Conservation (phyloP, 2,329 filamentous ascomycete genomes). For the Metarhizium anisopliae region DNA sequence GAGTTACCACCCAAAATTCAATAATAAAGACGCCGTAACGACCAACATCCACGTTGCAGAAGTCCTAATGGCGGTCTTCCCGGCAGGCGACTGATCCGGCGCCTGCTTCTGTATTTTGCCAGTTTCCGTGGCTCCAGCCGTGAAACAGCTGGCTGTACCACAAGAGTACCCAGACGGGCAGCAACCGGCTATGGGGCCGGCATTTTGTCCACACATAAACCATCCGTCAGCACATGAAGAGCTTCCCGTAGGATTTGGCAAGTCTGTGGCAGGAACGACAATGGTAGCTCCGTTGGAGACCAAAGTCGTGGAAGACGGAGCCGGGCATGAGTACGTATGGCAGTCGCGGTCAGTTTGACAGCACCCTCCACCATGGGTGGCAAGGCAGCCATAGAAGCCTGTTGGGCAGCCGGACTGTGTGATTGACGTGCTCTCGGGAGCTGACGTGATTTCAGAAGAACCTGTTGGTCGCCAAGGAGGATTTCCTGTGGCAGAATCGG, state of each 20-base stretch:
- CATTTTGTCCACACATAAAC: conserved; percentile 56
- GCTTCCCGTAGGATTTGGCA: conserved; percentile 32
- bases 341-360: conserved; percentile 85
- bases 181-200: conserved; percentile 64
- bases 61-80: background rate
- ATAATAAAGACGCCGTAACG: background rate
- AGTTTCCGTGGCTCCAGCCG: conserved; percentile 41
- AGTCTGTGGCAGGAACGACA: conserved; percentile 48
- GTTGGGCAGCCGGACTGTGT: conserved; percentile 58
- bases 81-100: conserved; percentile 21
- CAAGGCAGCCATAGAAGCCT: conserved; percentile 85
- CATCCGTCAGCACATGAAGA: conserved; percentile 67
- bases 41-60: background rate
- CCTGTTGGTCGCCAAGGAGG: conserved; percentile 36
- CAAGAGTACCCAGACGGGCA: conserved; percentile 73
- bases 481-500: conserved; percentile 26
- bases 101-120: conserved; percentile 46
- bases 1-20: background rate
- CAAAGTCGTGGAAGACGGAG: conserved; percentile 50
- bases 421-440: conserved; percentile 27
- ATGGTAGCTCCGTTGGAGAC: conserved; percentile 62
- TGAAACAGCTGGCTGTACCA: conserved; percentile 63
- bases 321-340: conserved; percentile 68
- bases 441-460: conserved; percentile 20
- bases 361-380: conserved; percentile 74